Conservation (phyloP, 1,284 basidiomycete genomes). For the Dichomitus squalens region DNA sequence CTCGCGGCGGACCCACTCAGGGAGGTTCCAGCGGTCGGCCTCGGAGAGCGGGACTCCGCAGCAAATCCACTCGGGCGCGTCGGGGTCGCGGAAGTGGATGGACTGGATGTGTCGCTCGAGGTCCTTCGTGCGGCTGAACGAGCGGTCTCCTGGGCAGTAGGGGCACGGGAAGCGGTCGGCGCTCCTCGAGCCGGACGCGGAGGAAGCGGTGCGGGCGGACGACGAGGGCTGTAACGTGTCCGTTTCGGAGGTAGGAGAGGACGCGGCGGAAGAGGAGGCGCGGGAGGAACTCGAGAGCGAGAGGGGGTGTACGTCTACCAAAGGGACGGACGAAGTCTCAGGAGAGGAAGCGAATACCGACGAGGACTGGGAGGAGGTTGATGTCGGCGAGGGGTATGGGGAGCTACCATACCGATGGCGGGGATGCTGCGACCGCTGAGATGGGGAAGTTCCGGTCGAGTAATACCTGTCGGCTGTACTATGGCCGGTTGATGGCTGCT, state of each 20-base stretch:
- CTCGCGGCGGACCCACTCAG: background rate
- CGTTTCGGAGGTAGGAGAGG: background rate
- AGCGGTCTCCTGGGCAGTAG: background rate
- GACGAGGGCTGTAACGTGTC: background rate
- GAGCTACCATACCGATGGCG: background rate
- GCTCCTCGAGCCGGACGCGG: background rate
- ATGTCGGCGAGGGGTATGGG: background rate
- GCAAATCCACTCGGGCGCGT: conserved; percentile 5
- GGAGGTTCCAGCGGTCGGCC: background rate
- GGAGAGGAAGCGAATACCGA: background rate
- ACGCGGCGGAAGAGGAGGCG: background rate
- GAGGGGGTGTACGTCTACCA: too few species aligned
- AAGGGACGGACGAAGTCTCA: background rate
- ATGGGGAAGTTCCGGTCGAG: too few species aligned
- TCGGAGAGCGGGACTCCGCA: conserved; percentile 23
- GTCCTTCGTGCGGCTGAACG: conserved; percentile 10
- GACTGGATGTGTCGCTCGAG: conserved; percentile 10
- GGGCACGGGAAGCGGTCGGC: background rate
- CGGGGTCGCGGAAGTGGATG: conserved; percentile 6
- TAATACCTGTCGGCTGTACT: too few species aligned
- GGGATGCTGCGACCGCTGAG: background rate
- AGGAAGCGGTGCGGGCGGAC: background rate
- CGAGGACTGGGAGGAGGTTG: background rate
- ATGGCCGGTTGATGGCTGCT: background rate
- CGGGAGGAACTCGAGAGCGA: background rate